Evolutionary conservation across 2,329 filamentous ascomycete genomes (phyloP).

Genomic region (Harringtonia lauricola): DNA sequence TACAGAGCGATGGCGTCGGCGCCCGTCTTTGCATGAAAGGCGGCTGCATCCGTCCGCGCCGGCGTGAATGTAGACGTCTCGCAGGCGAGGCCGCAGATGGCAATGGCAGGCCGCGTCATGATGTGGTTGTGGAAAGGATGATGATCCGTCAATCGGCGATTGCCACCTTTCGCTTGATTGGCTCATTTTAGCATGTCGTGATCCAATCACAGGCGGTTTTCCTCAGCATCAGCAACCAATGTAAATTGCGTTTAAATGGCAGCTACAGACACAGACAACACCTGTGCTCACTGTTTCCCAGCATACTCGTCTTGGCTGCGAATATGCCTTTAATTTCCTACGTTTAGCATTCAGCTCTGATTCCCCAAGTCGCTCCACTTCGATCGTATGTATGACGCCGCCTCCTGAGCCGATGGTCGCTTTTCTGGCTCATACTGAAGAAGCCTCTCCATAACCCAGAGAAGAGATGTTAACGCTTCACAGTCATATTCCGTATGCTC

Average conservation of each 20-base stretch:
- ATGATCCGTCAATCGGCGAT: too few species aligned
- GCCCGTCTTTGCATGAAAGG: slow-evolving; percentile 36
- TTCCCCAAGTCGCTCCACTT: background rate
- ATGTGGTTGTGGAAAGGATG: background rate
- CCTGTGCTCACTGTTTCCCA: too few species aligned
- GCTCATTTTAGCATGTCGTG: too few species aligned
- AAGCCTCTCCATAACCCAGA: background rate
- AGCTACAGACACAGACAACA: too few species aligned
- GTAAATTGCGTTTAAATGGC: too few species aligned
- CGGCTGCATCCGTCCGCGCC: slow-evolving; percentile 32
- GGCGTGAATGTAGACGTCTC: slow-evolving; percentile 43
- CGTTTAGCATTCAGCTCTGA: too few species aligned
- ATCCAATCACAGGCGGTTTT: too few species aligned
- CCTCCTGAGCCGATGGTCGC: background rate
- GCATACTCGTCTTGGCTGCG: too few species aligned
- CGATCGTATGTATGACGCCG: background rate
- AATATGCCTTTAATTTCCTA: too few species aligned
- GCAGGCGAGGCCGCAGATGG: slow-evolving; percentile 39
- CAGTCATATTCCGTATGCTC: background rate
- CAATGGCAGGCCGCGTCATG: slow-evolving; percentile 27
- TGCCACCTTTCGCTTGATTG: too few species aligned
- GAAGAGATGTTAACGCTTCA: background rate
- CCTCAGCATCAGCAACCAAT: too few species aligned
- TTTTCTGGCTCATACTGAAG: background rate
- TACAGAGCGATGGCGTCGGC: slow-evolving; percentile 32